phyloP scores from a whole-genome alignment of 305 asterid species.

The Fraxinus latifolia region DNA sequence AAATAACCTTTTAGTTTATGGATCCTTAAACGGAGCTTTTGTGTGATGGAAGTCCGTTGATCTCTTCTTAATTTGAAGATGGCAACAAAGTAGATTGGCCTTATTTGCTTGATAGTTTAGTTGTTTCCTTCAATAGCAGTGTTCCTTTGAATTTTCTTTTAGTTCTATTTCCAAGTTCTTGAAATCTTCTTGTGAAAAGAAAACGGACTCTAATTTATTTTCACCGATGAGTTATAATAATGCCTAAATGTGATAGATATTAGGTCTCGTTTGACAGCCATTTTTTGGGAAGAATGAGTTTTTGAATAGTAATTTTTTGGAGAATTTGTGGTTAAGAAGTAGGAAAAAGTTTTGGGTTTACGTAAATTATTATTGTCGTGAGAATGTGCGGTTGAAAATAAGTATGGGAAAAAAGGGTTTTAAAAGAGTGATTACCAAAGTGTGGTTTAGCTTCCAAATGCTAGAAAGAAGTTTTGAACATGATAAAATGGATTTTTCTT shows the following conservation, averaged over 20 bases:
- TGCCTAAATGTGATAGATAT: neutral
- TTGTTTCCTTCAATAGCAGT: neutral
- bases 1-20: neutral
- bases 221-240: neutral
- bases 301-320: no score
- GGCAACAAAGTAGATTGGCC: neutral
- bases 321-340: no score
- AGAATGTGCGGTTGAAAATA: no score
- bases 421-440: no score
- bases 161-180: neutral
- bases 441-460: neutral
- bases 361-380: no score
- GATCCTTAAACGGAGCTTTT: neutral
- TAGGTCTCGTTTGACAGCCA: no score
- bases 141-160: neutral
- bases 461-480: neutral
- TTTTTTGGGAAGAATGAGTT: no score
- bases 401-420: no score
- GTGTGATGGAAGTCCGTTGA: neutral
- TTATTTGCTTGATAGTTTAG: neutral
- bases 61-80: neutral
- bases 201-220: neutral
- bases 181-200: neutral
- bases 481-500: neutral
- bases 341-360: no score